Evolutionary conservation across 495 filamentous ascomycete species (phyloP).

Genomic region (Amphirosellinia nigrospora): DNA sequence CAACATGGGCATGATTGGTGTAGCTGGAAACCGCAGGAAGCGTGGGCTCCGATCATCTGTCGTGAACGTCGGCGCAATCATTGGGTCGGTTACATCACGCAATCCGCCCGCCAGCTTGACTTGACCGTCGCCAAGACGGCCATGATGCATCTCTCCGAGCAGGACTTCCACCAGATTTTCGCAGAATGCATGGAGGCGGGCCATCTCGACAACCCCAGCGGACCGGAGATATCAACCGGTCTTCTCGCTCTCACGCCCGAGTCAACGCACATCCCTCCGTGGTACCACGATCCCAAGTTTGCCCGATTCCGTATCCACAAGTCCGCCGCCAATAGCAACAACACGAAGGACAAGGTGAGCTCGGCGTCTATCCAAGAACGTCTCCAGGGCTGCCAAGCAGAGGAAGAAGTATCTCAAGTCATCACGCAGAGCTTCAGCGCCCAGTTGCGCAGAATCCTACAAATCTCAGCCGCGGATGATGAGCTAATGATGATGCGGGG

Average conservation of each 20-base stretch:
- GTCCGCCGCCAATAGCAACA: too few relatives aligned
- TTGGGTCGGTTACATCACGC: constrained; percentile 46
- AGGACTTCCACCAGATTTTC: constrained; percentile 22
- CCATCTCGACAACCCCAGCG: too few relatives aligned
- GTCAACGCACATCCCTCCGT: too few relatives aligned
- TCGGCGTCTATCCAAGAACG: too few relatives aligned
- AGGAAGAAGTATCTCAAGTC: too few relatives aligned
- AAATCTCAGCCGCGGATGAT: neutral
- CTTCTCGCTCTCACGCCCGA: too few relatives aligned
- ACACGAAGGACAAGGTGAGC: too few relatives aligned
- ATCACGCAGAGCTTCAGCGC: too few relatives aligned
- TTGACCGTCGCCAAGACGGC: neutral
- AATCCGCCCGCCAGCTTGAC: constrained; percentile 19
- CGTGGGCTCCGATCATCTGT: constrained; percentile 40
- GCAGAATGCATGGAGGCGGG: constrained; percentile 8
- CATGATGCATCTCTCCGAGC: constrained; percentile 22
- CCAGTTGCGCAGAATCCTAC: neutral
- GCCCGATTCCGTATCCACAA: too few relatives aligned
- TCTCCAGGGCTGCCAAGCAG: too few relatives aligned
- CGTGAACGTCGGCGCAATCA: constrained; percentile 44
- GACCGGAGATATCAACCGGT: too few relatives aligned
- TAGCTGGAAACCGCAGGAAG: constrained; percentile 38
- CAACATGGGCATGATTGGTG: constrained; percentile 51
- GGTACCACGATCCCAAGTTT: too few relatives aligned
- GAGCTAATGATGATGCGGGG: neutral